phyloP scores from a whole-genome alignment of 768 basidiomycete species.

The Dentipellis fragilis region DNA sequence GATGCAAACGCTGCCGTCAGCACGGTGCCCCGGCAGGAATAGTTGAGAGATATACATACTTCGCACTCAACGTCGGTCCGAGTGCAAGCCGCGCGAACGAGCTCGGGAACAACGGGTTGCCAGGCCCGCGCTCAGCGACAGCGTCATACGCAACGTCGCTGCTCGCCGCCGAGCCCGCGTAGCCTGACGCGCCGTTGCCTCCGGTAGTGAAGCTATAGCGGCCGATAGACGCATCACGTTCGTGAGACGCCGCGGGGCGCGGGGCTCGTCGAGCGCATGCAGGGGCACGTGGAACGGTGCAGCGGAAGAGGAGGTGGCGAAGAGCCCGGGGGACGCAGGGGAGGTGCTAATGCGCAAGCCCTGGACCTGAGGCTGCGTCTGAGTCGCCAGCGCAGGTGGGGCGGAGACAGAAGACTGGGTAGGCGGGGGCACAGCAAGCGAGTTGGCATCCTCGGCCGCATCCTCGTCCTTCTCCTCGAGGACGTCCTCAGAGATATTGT shows the following conservation, averaged over 20 bases:
- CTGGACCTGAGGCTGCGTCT: conserved; percentile 19
- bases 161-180: conserved; percentile 10
- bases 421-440: neutral
- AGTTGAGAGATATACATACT: conserved; percentile 23
- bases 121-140: conserved; percentile 56
- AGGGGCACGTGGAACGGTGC: conserved; percentile 18
- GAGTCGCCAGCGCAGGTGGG: neutral
- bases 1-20: neutral
- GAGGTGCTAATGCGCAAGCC: conserved; percentile 47
- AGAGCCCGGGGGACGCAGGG: conserved; percentile 20
- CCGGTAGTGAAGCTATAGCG: conserved; percentile 5
- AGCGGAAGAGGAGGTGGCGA: conserved; percentile 5
- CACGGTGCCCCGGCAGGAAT: too few relatives aligned
- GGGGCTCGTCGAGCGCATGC: conserved; percentile 5
- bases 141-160: conserved; percentile 32
- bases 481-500: conserved; percentile 16
- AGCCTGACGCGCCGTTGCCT: conserved; percentile 7
- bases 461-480: conserved; percentile 6
- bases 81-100: conserved; percentile 62
- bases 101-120: conserved; percentile 73
- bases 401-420: too few relatives aligned
- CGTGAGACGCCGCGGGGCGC: neutral
- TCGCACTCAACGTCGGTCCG: conserved; percentile 55
- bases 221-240: neutral
- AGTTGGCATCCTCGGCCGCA: neutral